phyloP scores from a whole-genome alignment of 305 asterid species.

The Fraxinus nigra region DNA sequence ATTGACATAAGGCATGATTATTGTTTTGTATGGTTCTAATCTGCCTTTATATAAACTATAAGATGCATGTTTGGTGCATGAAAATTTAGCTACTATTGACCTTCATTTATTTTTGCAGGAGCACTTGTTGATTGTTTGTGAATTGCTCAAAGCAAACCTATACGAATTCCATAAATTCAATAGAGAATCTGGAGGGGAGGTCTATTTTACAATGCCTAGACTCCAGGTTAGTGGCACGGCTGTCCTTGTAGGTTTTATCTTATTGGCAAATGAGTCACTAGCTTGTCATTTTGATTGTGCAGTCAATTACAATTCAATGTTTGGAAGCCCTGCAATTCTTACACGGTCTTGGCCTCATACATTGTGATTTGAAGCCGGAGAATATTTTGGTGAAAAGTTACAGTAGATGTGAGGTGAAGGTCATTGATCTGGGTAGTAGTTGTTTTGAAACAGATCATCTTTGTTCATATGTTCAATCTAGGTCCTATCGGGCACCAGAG shows the following conservation, averaged over 20 bases:
- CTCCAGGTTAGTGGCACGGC: constrained; percentile 62
- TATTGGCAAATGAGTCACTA: constrained; percentile 18
- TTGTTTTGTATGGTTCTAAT: background rate
- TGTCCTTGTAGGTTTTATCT: constrained; percentile 12
- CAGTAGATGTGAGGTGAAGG: constrained; percentile 98
- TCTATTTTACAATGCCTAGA: constrained; percentile 97
- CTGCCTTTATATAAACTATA: background rate
- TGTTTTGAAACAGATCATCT: constrained; percentile 96
- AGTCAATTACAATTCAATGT: constrained; percentile 94
- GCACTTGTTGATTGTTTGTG: constrained; percentile 90
- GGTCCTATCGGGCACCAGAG: constrained; percentile 99
- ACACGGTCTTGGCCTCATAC: constrained; percentile 93
- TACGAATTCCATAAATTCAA: constrained; percentile 94
- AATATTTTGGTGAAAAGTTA: constrained; percentile 97
- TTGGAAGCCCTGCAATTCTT: constrained; percentile 93
- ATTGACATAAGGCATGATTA: background rate
- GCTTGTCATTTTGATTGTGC: constrained; percentile 34
- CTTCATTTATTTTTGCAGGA: constrained; percentile 55
- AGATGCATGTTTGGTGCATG: constrained; percentile 16
- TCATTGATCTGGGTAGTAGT: constrained; percentile 96
- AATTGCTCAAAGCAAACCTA: constrained; percentile 89
- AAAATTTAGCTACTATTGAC: background rate
- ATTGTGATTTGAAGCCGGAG: constrained; percentile 97
- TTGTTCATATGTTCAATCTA: constrained; percentile 95
- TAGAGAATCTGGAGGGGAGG: constrained; percentile 98